Evolutionary conservation across 2,329 filamentous ascomycete genomes (phyloP), one percentile per base, ranked within the genome.

Genomic region (Fusarium fracticaudum): DNA sequence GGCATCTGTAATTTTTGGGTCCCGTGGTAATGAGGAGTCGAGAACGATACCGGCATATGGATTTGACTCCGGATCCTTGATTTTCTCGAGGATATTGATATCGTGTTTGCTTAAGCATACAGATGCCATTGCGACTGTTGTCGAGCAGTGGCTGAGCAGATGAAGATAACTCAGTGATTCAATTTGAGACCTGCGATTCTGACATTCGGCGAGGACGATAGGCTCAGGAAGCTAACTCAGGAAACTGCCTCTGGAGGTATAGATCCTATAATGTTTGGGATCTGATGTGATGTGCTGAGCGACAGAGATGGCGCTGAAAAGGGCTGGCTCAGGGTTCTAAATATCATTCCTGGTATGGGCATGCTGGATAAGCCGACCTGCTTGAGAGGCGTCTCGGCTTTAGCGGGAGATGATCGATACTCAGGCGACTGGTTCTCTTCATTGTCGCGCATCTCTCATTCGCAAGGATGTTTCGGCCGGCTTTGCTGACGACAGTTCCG

Each of bases 41-140:
- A 91, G 84, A 64, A 90, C 83, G 60, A 90, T 81, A 18, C 86
- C 83, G 15, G 86, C 82, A 22, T 87, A 84, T 20, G 91, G 88
- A 71, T 91, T 87, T 13, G 87, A 87, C 77, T 93, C 91, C 3
- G 91, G 91, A 69, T 93, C 90, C 76, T 88, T 89, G 80, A 93
- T 92, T 80, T 92, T 92, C 71, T 89, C 87, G 66, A 93, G 87
- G 74, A 92, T 86, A 64, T 89, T 86, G 79, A 90, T 82, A 79
- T 93, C 91, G 72, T 88, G 87, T 51, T 81, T 84, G 79, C 87
- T 91, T 65, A 92, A 84, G 20, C 84, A 80, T 63, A 84, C 78
- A 62, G 82, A 79, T 48, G 87, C 81, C 89, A 91, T 91, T 22
- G 41, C 69, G 54, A 35, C 41, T 44, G 38, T 55, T 40, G 35